Evolutionary conservation across 2,329 filamentous ascomycete genomes (phyloP).

Genomic region (Curvularia sp.): DNA sequence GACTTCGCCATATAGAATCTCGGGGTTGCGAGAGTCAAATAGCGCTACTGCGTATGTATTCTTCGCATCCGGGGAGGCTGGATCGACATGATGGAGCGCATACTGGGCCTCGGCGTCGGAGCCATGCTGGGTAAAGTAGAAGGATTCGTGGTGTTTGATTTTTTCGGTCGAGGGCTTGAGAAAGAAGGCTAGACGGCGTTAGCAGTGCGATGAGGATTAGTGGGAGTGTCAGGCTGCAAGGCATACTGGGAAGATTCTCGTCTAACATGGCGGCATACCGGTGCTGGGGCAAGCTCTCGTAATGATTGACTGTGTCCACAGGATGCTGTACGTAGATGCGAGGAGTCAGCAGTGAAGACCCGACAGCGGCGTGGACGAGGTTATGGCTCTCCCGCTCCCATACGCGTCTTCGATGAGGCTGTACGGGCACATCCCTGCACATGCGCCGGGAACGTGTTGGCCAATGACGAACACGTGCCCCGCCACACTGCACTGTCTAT

Average conservation of each 20-base stretch:
- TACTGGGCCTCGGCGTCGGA: constrained; percentile 82
- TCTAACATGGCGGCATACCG: constrained; percentile 72
- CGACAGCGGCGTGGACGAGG: constrained; percentile 10
- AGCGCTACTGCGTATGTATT: constrained; percentile 89
- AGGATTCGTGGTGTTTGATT: constrained; percentile 61
- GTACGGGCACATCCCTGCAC: constrained; percentile 20
- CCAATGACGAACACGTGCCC: constrained; percentile 19
- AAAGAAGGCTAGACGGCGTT: constrained; percentile 61
- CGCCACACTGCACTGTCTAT: constrained; percentile 11
- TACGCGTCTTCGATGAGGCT: constrained; percentile 24
- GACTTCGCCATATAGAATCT: constrained; percentile 87
- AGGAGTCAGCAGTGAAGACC: constrained; percentile 1
- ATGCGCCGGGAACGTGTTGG: constrained; percentile 14
- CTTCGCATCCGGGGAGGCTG: constrained; percentile 70
- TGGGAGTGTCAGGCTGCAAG: not conserved
- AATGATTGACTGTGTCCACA: constrained; percentile 4
- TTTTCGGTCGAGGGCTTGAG: constrained; percentile 62
- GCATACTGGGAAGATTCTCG: constrained; percentile 82
- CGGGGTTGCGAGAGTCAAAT: constrained; percentile 79
- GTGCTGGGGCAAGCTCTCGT: not conserved
- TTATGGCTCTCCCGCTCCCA: constrained; percentile 4
- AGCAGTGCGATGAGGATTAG: constrained; percentile 30
- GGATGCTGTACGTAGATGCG: not conserved
- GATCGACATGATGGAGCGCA: constrained; percentile 77
- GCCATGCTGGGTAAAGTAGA: constrained; percentile 73